Evolutionary conservation across 257 asterid species (phyloP).

Genomic region (Solanum chaucha): DNA sequence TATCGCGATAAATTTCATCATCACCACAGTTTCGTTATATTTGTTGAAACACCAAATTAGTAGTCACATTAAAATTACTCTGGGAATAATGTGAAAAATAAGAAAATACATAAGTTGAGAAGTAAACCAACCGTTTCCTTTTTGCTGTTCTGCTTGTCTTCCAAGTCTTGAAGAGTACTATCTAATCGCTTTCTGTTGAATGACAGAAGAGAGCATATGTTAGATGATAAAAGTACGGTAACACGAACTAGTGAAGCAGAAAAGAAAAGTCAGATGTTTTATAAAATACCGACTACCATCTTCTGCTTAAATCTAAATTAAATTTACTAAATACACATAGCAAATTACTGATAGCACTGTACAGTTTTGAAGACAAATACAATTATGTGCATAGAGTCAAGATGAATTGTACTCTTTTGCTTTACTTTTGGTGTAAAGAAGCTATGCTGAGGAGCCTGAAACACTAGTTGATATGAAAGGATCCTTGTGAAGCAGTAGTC

Average conservation of each 20-base stretch:
- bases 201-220: neutral
- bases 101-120: neutral
- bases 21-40: neutral
- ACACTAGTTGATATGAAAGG: neutral
- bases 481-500: neutral
- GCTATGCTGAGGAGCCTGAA: neutral
- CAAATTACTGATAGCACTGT: neutral
- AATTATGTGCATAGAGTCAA: neutral
- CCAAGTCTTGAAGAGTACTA: slow-evolving; percentile 77
- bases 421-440: neutral
- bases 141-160: slow-evolving; percentile 87
- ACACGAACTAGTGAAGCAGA: neutral
- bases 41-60: neutral
- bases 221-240: neutral
- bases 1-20: neutral
- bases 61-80: neutral
- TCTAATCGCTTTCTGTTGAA: slow-evolving; percentile 73
- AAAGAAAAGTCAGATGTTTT: neutral
- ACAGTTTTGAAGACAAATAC: neutral
- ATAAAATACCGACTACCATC: neutral
- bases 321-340: neutral
- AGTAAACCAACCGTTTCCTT: slow-evolving; percentile 69
- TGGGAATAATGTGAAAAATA: neutral
- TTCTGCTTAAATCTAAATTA: neutral
- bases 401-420: neutral